Percentiles rank a stretch among this genome's conserved stretches.
Conservation (phyloP, 495 filamentous ascomycete genomes). For the Glarea lozoyensis region DNA sequence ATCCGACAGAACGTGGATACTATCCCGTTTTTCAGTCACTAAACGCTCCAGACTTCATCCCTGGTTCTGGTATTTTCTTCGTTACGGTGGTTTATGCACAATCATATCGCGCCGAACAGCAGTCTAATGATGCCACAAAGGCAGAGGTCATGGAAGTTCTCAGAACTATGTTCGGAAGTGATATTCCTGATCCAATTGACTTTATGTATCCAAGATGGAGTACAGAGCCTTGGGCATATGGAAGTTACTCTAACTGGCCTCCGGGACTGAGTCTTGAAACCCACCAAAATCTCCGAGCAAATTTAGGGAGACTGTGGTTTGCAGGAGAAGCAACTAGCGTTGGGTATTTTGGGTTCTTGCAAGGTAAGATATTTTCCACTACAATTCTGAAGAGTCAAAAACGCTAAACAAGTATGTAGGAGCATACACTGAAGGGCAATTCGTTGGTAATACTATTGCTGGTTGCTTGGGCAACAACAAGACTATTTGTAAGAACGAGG, state of each 20-base stretch:
- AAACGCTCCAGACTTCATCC: slow-evolving; percentile 47
- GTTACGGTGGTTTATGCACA: slow-evolving; percentile 55
- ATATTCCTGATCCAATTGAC: slow-evolving; percentile 55
- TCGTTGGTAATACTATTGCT: slow-evolving; percentile 43
- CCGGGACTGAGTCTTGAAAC: slow-evolving; percentile 53
- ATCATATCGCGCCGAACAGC: slow-evolving; percentile 55
- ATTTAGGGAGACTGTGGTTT: slow-evolving; percentile 53
- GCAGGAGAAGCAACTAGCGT: slow-evolving; percentile 64
- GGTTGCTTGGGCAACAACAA: slow-evolving; percentile 27
- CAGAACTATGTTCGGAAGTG: slow-evolving; percentile 54
- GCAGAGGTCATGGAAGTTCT: slow-evolving; percentile 53
- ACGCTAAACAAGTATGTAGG: slow-evolving; percentile 13
- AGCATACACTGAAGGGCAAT: slow-evolving; percentile 50
- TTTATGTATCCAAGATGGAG: slow-evolving; percentile 70
- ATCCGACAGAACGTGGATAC: slow-evolving; percentile 51
- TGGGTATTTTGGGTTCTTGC: slow-evolving; percentile 65
- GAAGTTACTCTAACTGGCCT: slow-evolving; percentile 70
- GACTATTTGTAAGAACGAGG: slow-evolving; percentile 17
- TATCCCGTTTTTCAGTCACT: slow-evolving; percentile 68
- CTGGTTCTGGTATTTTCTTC: slow-evolving; percentile 59
- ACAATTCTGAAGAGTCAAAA: too few species aligned
- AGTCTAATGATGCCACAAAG: slow-evolving; percentile 52
- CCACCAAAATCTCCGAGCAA: slow-evolving; percentile 68
- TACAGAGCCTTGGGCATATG: slow-evolving; percentile 54
- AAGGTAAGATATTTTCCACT: slow-evolving; percentile 37